phyloP scores from a whole-genome alignment of 257 asterid species.

The Penstemon newberryi region DNA sequence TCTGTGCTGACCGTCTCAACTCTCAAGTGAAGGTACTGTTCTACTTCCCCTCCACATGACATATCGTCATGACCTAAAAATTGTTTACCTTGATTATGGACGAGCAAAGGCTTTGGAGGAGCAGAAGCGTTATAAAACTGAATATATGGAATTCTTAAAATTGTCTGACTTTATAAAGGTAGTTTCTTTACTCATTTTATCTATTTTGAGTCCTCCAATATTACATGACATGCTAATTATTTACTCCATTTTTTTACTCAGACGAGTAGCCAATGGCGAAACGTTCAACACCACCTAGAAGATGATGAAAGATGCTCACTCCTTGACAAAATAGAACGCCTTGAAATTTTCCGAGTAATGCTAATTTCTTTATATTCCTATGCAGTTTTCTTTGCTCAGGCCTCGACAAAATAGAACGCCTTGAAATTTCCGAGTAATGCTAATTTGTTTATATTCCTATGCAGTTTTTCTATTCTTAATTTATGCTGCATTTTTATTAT shows the following conservation, averaged over 20 bases:
- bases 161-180: constrained; percentile 90
- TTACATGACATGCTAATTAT: not conserved
- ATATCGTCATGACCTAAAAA: constrained; percentile 87
- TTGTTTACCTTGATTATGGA: constrained; percentile 53
- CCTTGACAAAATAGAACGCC: constrained; percentile 86
- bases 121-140: constrained; percentile 60
- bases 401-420: constrained; percentile 86
- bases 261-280: constrained; percentile 98
- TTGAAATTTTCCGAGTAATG: constrained; percentile 97
- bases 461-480: not conserved
- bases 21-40: constrained; percentile 99
- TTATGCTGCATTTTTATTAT: constrained; percentile 6
- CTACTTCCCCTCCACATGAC: constrained; percentile 98
- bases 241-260: constrained; percentile 29
- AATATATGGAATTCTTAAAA: constrained; percentile 74
- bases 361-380: no score
- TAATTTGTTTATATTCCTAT: constrained; percentile 12
- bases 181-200: constrained; percentile 23
- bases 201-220: constrained; percentile 23
- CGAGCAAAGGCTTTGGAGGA: constrained; percentile 91
- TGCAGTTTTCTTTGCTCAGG: no score
- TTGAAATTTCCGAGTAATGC: constrained; percentile 83
- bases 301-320: constrained; percentile 87
- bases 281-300: constrained; percentile 86
- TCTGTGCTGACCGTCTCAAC: constrained; percentile 44